Evolutionary conservation across 202 grass and related monocot genomes (phyloP), one percentile per base, ranked within the genome.

Genomic region (Carex arenaria): DNA sequence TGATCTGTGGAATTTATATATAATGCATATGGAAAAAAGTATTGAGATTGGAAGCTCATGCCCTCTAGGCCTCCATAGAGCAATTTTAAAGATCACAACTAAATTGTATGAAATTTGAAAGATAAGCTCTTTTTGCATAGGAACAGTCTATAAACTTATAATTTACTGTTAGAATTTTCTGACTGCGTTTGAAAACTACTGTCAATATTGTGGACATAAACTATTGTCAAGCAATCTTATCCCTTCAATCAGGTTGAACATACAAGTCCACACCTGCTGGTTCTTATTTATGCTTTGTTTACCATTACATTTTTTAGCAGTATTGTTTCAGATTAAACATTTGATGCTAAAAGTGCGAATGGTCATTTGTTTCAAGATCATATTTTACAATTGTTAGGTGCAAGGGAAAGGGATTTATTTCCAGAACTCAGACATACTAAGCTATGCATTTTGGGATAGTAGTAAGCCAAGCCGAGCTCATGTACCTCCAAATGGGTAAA

Each of bases 351-450:
- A 77, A 10, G 52, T 77, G 52, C 26, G 60, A 62, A 52, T 19
- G 13, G 51, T 59, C 3, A 57, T 57, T 18, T 77, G 26, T 57
- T 77, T 74, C 45, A 12, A 74, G 70, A 14, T 30, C 52, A 30
- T 74, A 15, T 26, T 17, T 86, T 71, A 40, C 15, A 82, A 86
- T 81, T 67, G 73, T 79, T 80, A 98, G 95, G 80, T 98, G 63
- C 90, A 84, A 73, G 83, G 89, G 52, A 90, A 91, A 90, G 95
- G 92, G 26, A 93, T 98, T 89, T 98, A 89, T 79, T 98, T 98
- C 83, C 86, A 89, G 81, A 95, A 95, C 83, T 98, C 90, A n/a
- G 72, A 94, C 36, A 73, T 79, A 86, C 87, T 98, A 82, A 98
- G 87, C 59, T 79, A 92, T 86, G 92, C 92, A 17, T 91, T 90